A percentile compares a stretch with the other conserved stretches of the same genome.
These are phyloP conservation scores for Mucuna pruriens DNA, from an alignment of 306 rosid genomes.

Conservation along the genomic window DNA sequence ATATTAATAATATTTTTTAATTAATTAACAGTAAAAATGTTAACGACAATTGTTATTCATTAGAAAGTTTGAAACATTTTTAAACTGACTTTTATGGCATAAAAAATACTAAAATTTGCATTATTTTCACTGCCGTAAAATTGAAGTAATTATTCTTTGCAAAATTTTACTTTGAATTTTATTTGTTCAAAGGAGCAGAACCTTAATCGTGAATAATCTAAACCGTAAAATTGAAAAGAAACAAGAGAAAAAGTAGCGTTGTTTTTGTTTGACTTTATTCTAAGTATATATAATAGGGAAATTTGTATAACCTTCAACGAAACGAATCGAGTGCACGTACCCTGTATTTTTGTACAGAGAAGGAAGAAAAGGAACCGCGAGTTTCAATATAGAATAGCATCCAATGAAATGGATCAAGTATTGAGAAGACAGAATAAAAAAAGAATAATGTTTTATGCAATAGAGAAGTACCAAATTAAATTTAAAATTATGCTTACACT, in stretches of 20 bases:
- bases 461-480: no score
- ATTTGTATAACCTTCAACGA: neutral
- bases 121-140: neutral
- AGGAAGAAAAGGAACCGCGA: neutral
- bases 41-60: no score
- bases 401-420: neutral
- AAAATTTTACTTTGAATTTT: neutral
- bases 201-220: neutral
- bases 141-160: neutral
- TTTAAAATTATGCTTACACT: no score
- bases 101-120: no score
- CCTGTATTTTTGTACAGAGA: neutral
- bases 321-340: neutral
- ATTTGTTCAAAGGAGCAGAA: neutral
- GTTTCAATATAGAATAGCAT: neutral
- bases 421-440: constrained; percentile 2
- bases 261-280: constrained; percentile 15
- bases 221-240: neutral
- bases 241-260: neutral
- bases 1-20: no score
- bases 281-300: neutral
- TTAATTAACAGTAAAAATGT: no score
- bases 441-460: constrained; percentile 8
- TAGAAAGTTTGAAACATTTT: neutral
- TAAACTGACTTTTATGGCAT: neutral